Conservation (phyloP, 2,329 filamentous ascomycete genomes). For the Fusarium sp. region DNA sequence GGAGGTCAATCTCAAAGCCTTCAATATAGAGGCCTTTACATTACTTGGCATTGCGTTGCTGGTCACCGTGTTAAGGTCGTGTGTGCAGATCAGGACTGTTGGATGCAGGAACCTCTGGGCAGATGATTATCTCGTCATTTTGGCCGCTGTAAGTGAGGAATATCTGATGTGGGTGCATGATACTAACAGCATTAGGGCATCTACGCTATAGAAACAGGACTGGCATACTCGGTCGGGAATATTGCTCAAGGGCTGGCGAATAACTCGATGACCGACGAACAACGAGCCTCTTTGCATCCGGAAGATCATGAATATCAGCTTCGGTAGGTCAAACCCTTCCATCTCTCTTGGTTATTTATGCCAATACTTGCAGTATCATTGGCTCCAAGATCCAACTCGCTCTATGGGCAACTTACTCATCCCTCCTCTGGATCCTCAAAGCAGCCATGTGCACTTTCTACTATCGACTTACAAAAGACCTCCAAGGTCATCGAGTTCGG, state of each 20-base stretch:
- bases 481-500: constrained; percentile 56
- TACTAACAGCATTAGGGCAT: constrained; percentile 55
- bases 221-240: constrained; percentile 63
- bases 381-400: constrained; percentile 69
- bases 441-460: constrained; percentile 68
- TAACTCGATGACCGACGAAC: constrained; percentile 65
- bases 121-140: constrained; percentile 70
- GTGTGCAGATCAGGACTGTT: constrained; percentile 59
- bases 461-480: constrained; percentile 61
- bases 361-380: constrained; percentile 53
- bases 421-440: constrained; percentile 67
- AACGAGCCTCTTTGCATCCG: constrained; percentile 59
- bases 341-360: fast-evolving
- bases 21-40: constrained; percentile 52
- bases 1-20: constrained; percentile 42
- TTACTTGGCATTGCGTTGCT: constrained; percentile 62
- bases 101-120: constrained; percentile 63
- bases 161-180: too few relatives aligned
- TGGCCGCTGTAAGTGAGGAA: constrained; percentile 58
- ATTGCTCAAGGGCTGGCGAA: constrained; percentile 65
- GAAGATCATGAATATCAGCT: constrained; percentile 58
- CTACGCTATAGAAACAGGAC: constrained; percentile 62
- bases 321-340: constrained; percentile 42
- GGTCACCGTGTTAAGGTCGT: constrained; percentile 63
- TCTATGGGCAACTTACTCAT: constrained; percentile 66